Percentiles rank a stretch among this genome's conserved stretches.
phyloP scores from a whole-genome alignment of 2,329 filamentous ascomycete species.

The Endoconidiophora laricicola region DNA sequence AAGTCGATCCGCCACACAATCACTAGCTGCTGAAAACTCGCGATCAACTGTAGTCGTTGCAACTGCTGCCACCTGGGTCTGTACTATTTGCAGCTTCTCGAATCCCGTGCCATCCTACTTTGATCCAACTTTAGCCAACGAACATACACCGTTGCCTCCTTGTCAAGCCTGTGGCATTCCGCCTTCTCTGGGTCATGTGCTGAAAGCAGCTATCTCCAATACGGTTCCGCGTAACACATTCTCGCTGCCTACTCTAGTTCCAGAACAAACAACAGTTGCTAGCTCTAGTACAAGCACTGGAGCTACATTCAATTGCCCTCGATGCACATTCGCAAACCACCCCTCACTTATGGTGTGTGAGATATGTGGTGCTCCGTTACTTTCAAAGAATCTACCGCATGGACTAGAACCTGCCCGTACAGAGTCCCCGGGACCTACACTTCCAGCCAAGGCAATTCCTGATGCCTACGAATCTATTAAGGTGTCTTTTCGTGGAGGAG shows the following conservation, averaged over 20 bases:
- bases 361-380: slow-evolving; percentile 68
- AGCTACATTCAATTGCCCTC: slow-evolving; percentile 47
- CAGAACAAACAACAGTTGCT: not conserved
- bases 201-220: slow-evolving; percentile 73
- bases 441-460: slow-evolving; percentile 23
- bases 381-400: slow-evolving; percentile 32
- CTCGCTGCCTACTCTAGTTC: not conserved
- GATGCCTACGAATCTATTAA: slow-evolving; percentile 66
- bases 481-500: slow-evolving; percentile 76
- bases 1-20: not conserved
- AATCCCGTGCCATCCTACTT: slow-evolving; percentile 90
- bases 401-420: slow-evolving; percentile 28
- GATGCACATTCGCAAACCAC: slow-evolving; percentile 90
- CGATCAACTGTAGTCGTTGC: not conserved
- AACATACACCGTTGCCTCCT: slow-evolving; percentile 64
- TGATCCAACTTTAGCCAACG: slow-evolving; percentile 64
- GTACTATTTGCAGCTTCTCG: slow-evolving; percentile 87
- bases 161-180: slow-evolving; percentile 92
- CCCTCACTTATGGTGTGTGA: slow-evolving; percentile 75
- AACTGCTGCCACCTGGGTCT: slow-evolving; percentile 73
- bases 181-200: slow-evolving; percentile 61
- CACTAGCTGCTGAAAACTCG: not conserved
- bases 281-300: slow-evolving; percentile 6
- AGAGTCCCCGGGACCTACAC: slow-evolving; percentile 64
- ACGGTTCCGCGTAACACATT: slow-evolving; percentile 36